These are phyloP conservation scores for Selenicereus undatus DNA, from an alignment of 148 eudicot genomes.

Conservation along the genomic window DNA sequence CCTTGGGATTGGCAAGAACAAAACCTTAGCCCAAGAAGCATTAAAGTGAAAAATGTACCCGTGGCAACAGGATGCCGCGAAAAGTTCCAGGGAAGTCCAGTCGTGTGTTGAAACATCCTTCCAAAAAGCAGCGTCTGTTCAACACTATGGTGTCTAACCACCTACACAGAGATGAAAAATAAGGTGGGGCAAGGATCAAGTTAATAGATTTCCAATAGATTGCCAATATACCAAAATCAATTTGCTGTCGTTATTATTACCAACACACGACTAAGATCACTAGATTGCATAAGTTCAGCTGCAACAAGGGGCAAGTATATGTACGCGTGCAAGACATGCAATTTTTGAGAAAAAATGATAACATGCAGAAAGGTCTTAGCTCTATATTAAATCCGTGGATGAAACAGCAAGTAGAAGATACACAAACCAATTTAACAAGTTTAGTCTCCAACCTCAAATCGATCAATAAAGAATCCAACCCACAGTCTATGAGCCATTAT, in stretches of 20 bases:
- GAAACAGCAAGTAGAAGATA: background rate
- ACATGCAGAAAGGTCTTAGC: background rate
- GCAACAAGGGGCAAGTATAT: background rate
- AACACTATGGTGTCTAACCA: slow-evolving; percentile 78
- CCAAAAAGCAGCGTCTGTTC: slow-evolving; percentile 92
- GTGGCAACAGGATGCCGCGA: slow-evolving; percentile 90
- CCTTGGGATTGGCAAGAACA: slow-evolving; percentile 88
- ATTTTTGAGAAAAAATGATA: background rate
- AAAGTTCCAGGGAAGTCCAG: slow-evolving; percentile 80
- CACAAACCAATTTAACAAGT: background rate
- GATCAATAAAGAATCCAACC: slow-evolving; percentile 95
- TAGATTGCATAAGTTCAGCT: background rate
- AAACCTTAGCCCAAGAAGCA: slow-evolving; percentile 94
- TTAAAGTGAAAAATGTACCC: slow-evolving; percentile 90
- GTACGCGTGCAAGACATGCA: background rate
- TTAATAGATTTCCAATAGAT: background rate
- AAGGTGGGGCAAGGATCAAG: slow-evolving; percentile 3
- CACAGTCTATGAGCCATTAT: slow-evolving; percentile 97
- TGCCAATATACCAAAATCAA: background rate
- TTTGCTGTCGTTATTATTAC: background rate
- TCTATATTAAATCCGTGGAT: background rate
- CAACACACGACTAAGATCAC: background rate
- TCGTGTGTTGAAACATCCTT: slow-evolving; percentile 93
- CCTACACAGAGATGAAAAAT: slow-evolving; percentile 37
- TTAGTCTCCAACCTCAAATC: slow-evolving; percentile 67